A percentile compares a stretch with the other conserved stretches of the same genome.
These are phyloP conservation scores for Fusarium avenaceum DNA, from an alignment of 2,329 filamentous ascomycete species.

Conservation along the genomic window DNA sequence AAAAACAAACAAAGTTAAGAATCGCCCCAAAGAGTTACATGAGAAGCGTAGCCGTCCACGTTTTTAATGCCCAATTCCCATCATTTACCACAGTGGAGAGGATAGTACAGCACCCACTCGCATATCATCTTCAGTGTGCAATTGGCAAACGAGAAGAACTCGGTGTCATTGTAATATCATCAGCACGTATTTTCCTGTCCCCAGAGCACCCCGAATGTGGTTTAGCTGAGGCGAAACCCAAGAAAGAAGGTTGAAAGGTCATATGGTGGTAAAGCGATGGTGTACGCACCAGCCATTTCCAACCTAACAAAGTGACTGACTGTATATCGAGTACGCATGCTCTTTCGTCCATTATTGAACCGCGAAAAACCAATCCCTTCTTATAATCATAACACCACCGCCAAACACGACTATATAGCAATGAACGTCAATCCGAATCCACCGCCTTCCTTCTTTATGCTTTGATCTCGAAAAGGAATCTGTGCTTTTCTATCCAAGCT, in stretches of 20 bases:
- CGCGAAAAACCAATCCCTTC: conserved; percentile 39
- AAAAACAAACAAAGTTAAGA: conserved; percentile 35
- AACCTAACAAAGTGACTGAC: conserved; percentile 35
- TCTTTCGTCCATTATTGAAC: conserved; percentile 43
- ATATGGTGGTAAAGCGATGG: conserved; percentile 27
- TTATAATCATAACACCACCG: conserved; percentile 39
- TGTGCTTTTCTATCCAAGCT: conserved; percentile 31
- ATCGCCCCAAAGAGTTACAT: conserved; percentile 45
- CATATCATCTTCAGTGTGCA: conserved; percentile 11
- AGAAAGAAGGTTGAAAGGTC: conserved; percentile 34
- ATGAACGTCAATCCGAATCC: conserved; percentile 26
- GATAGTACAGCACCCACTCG: conserved; percentile 24
- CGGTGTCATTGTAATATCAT: conserved; percentile 38
- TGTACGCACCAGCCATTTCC: conserved; percentile 24
- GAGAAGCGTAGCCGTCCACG: conserved; percentile 43
- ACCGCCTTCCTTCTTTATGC: conserved; percentile 17
- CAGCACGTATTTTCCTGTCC: conserved; percentile 25
- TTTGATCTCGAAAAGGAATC: conserved; percentile 17
- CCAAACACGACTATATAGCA: conserved; percentile 35
- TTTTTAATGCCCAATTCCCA: conserved; percentile 36
- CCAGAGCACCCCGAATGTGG: conserved; percentile 16
- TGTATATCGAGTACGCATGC: conserved; percentile 39
- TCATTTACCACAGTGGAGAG: conserved; percentile 16
- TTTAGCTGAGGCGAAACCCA: conserved; percentile 37
- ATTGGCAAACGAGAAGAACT: conserved; percentile 23